A percentile compares a stretch with the other conserved stretches of the same genome.
These are phyloP conservation scores for Pyrrhoderma lamaoense DNA, from an alignment of 1,284 basidiomycete genomes.

Conservation along the genomic window DNA sequence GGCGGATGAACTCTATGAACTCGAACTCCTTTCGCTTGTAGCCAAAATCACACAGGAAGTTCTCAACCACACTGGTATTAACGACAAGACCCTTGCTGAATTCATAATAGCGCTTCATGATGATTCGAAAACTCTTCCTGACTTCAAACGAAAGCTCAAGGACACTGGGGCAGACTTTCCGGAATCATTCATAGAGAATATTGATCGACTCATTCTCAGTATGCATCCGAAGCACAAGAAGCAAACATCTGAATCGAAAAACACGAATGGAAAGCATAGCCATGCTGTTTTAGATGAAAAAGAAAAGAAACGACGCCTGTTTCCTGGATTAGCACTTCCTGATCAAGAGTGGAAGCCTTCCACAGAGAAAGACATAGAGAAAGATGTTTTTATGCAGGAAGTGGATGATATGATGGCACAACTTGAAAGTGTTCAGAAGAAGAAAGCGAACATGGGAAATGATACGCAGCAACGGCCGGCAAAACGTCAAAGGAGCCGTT, in stretches of 20 bases:
- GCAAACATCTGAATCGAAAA: conserved; percentile 36
- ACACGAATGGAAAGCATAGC: conserved; percentile 37
- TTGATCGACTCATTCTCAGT: conserved; percentile 90
- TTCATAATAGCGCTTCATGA: conserved; percentile 93
- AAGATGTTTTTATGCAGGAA: conserved; percentile 70
- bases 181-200: conserved; percentile 83
- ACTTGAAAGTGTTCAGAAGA: conserved; percentile 62
- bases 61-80: conserved; percentile 75
- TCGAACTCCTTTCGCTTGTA: conserved; percentile 86
- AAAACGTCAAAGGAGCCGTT: conserved; percentile 48
- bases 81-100: conserved; percentile 91
- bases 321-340: conserved; percentile 86
- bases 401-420: conserved; percentile 84
- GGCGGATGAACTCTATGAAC: conserved; percentile 80
- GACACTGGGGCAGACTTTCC: conserved; percentile 84
- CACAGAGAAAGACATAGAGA: conserved; percentile 51
- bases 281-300: conserved; percentile 42
- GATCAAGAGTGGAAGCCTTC: conserved; percentile 59
- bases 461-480: conserved; percentile 43
- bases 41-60: conserved; percentile 88
- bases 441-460: conserved; percentile 39
- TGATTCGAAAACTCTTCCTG: conserved; percentile 63
- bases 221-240: conserved; percentile 98
- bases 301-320: conserved; percentile 77
- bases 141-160: conserved; percentile 80